Conservation (phyloP, 805 yeast species). For the Hanseniaspora nectarophila region DNA sequence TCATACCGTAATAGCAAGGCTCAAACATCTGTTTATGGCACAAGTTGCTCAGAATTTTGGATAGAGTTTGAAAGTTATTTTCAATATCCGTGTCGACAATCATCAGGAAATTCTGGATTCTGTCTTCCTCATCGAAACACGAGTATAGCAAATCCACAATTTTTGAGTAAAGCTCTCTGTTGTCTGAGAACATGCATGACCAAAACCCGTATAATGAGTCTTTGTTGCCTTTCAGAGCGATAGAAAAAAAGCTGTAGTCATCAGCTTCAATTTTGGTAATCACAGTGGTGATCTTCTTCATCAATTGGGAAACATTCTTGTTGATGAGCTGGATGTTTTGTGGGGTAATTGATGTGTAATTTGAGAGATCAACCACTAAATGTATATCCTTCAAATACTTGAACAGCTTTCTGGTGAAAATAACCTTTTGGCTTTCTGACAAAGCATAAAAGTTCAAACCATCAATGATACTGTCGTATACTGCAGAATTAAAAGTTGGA, state of each 20-base stretch:
- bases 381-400: conserved; percentile 26
- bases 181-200: conserved; percentile 61
- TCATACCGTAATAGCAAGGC: conserved; percentile 63
- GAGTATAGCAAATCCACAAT: conserved; percentile 64
- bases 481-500: conserved; percentile 23
- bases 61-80: conserved; percentile 39
- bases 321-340: conserved; percentile 22
- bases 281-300: conserved; percentile 21
- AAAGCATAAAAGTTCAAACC: neutral
- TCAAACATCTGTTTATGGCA: conserved; percentile 44
- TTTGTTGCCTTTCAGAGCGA: conserved; percentile 30
- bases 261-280: conserved; percentile 14
- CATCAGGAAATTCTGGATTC: conserved; percentile 60
- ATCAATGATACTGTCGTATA: conserved; percentile 9
- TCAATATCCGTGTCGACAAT: conserved; percentile 36
- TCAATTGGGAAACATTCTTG: neutral
- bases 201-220: conserved; percentile 52
- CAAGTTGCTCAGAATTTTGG: conserved; percentile 35
- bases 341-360: conserved; percentile 20
- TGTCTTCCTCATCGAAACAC: conserved; percentile 65
- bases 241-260: conserved; percentile 22
- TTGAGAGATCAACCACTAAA: conserved; percentile 21
- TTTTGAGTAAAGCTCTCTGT: conserved; percentile 46
- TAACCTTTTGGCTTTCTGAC: conserved; percentile 1
- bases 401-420: conserved; percentile 20